Evolutionary conservation across 2,329 filamentous ascomycete species (phyloP).

Genomic region (Exophiala lecanii-corni): DNA sequence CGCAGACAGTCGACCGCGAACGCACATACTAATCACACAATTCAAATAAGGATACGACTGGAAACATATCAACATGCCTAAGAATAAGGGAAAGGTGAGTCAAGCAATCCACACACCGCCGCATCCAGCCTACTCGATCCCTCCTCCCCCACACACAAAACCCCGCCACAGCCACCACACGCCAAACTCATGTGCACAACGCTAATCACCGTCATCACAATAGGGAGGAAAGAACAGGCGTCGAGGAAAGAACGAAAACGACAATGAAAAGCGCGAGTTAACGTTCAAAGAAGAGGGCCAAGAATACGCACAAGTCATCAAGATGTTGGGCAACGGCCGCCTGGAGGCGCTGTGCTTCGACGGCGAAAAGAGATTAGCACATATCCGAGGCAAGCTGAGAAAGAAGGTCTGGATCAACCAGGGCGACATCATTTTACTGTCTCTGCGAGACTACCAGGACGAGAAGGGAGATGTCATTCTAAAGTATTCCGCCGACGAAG

Average conservation of each 20-base stretch:
- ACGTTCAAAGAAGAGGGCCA: slow-evolving; percentile 99
- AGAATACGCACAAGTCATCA: slow-evolving; percentile 82
- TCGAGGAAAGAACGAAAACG: slow-evolving; percentile 98
- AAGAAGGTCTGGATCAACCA: slow-evolving; percentile 99
- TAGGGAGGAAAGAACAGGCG: slow-evolving; percentile 97
- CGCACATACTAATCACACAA: not conserved
- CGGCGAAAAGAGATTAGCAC: slow-evolving; percentile 76
- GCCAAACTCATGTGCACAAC: slow-evolving; percentile 1
- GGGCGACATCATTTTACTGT: slow-evolving; percentile 86
- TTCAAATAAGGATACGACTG: not conserved
- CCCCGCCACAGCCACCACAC: slow-evolving; percentile 1
- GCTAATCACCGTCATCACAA: slow-evolving; percentile 26
- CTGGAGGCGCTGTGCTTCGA: slow-evolving; percentile 95
- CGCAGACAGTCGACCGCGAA: not conserved
- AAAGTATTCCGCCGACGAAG: slow-evolving; percentile 95
- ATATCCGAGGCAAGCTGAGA: slow-evolving; percentile 91
- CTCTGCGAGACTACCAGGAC: slow-evolving; percentile 87
- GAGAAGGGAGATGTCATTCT: slow-evolving; percentile 90
- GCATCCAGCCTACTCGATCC: slow-evolving; percentile 26
- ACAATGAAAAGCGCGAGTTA: slow-evolving; percentile 97
- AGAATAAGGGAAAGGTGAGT: slow-evolving; percentile 98
- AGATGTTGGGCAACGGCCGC: slow-evolving; percentile 95
- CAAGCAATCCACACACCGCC: slow-evolving; percentile 26
- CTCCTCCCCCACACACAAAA: slow-evolving; percentile 20
- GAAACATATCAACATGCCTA: slow-evolving; percentile 67